Evolutionary conservation across 768 basidiomycete species (phyloP), one percentile per base, ranked within the genome.

Genomic region (Rhodotorula kratochvilovae): DNA sequence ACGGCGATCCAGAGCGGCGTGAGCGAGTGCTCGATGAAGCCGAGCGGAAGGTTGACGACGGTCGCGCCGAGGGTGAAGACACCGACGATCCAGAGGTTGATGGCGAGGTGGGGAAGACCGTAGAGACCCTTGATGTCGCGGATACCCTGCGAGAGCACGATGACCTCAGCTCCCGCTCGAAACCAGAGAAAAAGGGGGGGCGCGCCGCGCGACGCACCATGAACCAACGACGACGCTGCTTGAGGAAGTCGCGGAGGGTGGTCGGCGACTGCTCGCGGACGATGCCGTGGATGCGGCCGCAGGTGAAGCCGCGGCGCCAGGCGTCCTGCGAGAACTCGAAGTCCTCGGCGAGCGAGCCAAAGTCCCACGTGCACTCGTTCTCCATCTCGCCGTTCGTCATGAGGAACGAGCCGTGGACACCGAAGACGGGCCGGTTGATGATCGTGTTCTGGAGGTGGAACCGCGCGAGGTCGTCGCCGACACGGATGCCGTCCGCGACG

Each of bases 141-240:
- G 61, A 73, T 73, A 60, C 70, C 70, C 70, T 74, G 66, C 10
- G 8, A n/a, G 21, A 13, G 16, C 3, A 29, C 15, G 45, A 57
- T 16, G 59, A 46, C 54, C 39, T 66, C 19, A 54, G 55, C 25
- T 3, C 33, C 4, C 1, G 27, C 39, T 6, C 39, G 39, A 39
- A 39, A n/a, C n/a, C n/a, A n/a, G n/a, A n/a, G n/a, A n/a, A n/a
- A n/a, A n/a, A n/a, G n/a, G n/a, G n/a, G n/a, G n/a, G n/a, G n/a
- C n/a, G n/a, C n/a, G n/a, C n/a, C 1, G 31, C 19, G 5, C 27
- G 60, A 54, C 77, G 61, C 23, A 79, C 77, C 76, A 79, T 77
- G 76, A 78, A 79, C 78, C 78, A 79, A 71, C 78, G 75, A 61
- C 78, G 76, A 76, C 78, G 78, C 74, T 79, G 78, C 78, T 79